Percentiles rank a stretch among this genome's conserved stretches.
phyloP scores from a whole-genome alignment of 345 rosid genomes.

The Pseudoturritis turrita region DNA sequence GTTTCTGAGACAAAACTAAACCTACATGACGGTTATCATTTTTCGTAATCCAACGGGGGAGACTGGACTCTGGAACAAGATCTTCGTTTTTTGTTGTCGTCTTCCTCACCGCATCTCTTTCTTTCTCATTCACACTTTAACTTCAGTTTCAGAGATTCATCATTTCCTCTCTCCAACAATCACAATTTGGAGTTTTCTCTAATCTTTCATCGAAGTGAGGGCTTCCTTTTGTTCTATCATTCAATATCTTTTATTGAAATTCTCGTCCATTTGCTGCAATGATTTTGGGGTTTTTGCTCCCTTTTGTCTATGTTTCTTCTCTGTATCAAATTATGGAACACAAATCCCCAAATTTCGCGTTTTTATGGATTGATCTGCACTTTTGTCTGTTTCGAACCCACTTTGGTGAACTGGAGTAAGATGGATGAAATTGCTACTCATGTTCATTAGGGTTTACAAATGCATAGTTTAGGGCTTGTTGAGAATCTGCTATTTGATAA shows the following conservation, averaged over 20 bases:
- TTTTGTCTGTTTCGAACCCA: background rate
- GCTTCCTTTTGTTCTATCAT: background rate
- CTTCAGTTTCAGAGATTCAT: constrained; percentile 5
- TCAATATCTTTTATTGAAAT: background rate
- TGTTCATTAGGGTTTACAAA: background rate
- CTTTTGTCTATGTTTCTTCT: background rate
- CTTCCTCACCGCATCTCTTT: constrained; percentile 1
- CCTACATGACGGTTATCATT: background rate
- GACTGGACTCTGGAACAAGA: background rate
- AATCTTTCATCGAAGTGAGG: constrained; percentile 1
- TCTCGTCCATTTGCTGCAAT: background rate
- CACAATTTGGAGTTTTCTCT: background rate
- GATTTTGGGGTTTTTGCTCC: background rate
- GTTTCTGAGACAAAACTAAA: background rate
- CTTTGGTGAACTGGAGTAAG: background rate
- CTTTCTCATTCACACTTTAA: background rate
- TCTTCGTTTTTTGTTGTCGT: constrained; percentile 1
- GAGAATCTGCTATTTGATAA: background rate
- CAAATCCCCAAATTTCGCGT: background rate
- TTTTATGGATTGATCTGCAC: background rate
- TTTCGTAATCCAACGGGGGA: background rate
- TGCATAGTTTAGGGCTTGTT: background rate
- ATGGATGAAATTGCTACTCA: background rate
- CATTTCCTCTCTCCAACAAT: background rate
- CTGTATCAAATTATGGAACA: background rate